These are phyloP conservation scores for Zancudomyces culisetae DNA, from an alignment of 371 early-diverging fungal genomes.

Conservation along the genomic window DNA sequence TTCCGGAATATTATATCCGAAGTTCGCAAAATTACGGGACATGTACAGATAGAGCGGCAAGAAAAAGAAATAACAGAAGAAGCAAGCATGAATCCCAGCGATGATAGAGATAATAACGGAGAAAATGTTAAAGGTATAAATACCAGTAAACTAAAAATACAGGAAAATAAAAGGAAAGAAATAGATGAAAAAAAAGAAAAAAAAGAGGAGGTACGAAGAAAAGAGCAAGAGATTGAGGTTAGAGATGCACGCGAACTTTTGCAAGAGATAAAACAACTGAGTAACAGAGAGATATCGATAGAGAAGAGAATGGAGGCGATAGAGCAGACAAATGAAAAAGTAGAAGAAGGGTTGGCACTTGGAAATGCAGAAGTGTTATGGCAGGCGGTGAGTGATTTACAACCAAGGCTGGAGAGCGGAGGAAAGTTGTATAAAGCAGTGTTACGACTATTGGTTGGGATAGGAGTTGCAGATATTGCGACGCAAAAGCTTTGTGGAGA, in stretches of 20 bases:
- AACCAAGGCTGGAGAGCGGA: not conserved
- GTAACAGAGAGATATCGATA: not conserved
- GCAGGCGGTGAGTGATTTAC: slow-evolving; percentile 1
- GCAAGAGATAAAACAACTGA: not conserved
- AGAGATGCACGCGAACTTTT: slow-evolving; percentile 1
- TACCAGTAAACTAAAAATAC: no score
- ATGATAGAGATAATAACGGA: no score
- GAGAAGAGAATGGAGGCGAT: not conserved
- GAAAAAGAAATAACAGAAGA: no score
- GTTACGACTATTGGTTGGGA: not conserved
- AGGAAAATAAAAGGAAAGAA: no score
- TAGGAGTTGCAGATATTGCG: not conserved
- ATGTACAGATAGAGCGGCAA: no score
- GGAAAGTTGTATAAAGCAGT: not conserved
- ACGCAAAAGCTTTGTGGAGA: not conserved
- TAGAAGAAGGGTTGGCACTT: not conserved
- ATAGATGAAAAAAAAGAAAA: no score
- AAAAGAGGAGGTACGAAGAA: no score
- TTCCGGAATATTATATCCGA: no score
- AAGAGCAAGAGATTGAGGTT: no score
- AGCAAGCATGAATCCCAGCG: no score
- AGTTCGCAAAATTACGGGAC: no score
- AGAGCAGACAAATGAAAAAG: not conserved
- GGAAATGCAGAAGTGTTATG: not conserved
- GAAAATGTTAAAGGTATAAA: no score